Conservation (phyloP, 2,329 filamentous ascomycete species). For the Fusarium bactridioides region DNA sequence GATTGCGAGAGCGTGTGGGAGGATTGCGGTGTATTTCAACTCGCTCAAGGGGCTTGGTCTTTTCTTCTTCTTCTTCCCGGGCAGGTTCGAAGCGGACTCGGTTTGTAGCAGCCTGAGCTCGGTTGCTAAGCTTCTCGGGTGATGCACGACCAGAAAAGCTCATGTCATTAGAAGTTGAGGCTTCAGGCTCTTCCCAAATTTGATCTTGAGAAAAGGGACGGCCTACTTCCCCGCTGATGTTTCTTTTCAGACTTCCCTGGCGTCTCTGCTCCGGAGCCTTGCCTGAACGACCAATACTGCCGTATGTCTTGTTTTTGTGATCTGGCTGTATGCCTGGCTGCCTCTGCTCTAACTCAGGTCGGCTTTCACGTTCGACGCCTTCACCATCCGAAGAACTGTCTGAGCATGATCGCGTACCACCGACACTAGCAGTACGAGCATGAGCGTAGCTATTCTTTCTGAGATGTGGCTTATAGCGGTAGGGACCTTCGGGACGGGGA, state of each 20-base stretch:
- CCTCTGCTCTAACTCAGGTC: constrained; percentile 37
- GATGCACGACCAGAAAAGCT: constrained; percentile 42
- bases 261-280: constrained; percentile 56
- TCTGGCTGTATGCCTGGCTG: constrained; percentile 21
- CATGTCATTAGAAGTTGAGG: constrained; percentile 26
- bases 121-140: constrained; percentile 44
- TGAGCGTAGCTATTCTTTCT: constrained; percentile 76
- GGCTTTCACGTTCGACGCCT: constrained; percentile 46
- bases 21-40: constrained; percentile 87
- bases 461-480: constrained; percentile 73
- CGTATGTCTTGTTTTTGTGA: constrained; percentile 51
- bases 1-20: constrained; percentile 82
- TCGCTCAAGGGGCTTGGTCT: constrained; percentile 52
- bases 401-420: constrained; percentile 58
- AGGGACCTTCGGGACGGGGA: constrained; percentile 69
- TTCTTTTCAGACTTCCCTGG: constrained; percentile 72
- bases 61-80: constrained; percentile 49
- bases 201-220: constrained; percentile 77
- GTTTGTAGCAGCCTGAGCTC: constrained; percentile 46
- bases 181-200: constrained; percentile 88
- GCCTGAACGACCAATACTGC: constrained; percentile 49
- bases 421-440: constrained; percentile 68
- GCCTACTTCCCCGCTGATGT: constrained; percentile 73
- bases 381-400: constrained; percentile 62
- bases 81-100: constrained; percentile 52